Evolutionary conservation across 2,329 filamentous ascomycete species (phyloP).

Genomic region (Diplodia scrobiculata): DNA sequence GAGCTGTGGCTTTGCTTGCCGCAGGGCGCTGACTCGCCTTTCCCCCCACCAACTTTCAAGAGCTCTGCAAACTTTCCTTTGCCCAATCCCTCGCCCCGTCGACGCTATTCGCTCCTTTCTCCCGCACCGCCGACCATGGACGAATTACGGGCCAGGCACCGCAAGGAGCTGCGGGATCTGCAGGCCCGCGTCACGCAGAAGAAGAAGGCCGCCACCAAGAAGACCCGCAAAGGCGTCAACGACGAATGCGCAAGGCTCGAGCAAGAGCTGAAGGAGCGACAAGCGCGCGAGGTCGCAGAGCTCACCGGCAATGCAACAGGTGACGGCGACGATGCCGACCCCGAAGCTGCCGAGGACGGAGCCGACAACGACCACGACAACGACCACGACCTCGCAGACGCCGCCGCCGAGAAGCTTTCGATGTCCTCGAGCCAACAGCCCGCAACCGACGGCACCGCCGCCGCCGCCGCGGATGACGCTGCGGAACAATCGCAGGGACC

Average conservation of each 20-base stretch:
- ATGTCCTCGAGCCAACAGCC: slow-evolving; percentile 29
- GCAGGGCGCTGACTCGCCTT: slow-evolving; percentile 3
- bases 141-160: slow-evolving; percentile 74
- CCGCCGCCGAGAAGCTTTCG: slow-evolving; percentile 31
- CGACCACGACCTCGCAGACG: slow-evolving; percentile 28
- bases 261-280: slow-evolving; percentile 57
- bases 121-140: slow-evolving; percentile 58
- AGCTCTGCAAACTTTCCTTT: background rate
- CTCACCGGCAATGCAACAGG: slow-evolving; percentile 46
- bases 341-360: slow-evolving; percentile 5
- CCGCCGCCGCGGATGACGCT: background rate
- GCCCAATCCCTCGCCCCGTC: background rate
- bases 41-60: background rate
- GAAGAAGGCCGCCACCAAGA: slow-evolving; percentile 94
- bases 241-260: slow-evolving; percentile 65
- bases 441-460: slow-evolving; percentile 18
- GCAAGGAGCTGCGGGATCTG: slow-evolving; percentile 85
- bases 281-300: slow-evolving; percentile 54
- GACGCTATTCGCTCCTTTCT: background rate
- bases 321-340: slow-evolving; percentile 3
- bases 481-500: slow-evolving; percentile 30
- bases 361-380: slow-evolving; percentile 31
- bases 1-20: background rate
- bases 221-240: slow-evolving; percentile 62
- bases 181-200: slow-evolving; percentile 86